Base-by-base conservation (phyloP, 129 eudicot genomes). In the sunflower (Helianthus annuus) region DNA sequence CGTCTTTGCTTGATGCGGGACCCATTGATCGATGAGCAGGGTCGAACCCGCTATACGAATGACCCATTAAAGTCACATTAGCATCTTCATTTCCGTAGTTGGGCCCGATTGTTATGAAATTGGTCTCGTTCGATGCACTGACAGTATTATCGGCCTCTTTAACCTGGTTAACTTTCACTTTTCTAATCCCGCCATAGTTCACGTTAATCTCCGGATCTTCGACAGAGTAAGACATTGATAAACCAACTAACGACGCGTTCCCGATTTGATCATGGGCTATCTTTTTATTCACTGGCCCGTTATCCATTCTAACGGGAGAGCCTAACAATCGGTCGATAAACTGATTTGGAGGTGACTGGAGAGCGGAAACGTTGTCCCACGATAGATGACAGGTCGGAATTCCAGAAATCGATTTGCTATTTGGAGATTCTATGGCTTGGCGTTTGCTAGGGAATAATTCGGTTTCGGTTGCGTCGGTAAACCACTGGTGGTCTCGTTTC, bases 401-500 rank as follows among this genome's bases (percentile, higher is more conserved):
- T 51, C 70, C 88, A 3, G 87, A 74, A 10, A 77, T 73, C 2
- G 77, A 75, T 72, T 83, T 87, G 87, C 77, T 68, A 69, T 62
- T 73, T 66, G 88, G 82, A 68, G 82, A 74, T 77, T 83, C 83
- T 24, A 90, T 44, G 16, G 82, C 87, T 79, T 85, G 97, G 84
- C 84, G 83, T 70, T 90, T 90, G 77, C 70, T 82, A 32, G 95
- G 94, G 70, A 87, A 87, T 44, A 87, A 71, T 46, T 90, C 97
- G 11, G 89, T 79, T 79, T 90, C 97, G 14, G 84, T 54, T 69
- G 82, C 68, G 73, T 87, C 89, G 10, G 78, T 22, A 59, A 83
- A 87, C 97, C 97, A 90, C 57, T 83, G 89, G 62, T 83, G 91
- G 39, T 85, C 53, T 0, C 91, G 95, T 69, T 90, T 90, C 10